Percentiles rank a stretch among this genome's conserved stretches.
These are phyloP conservation scores for Apium graveolens DNA, from an alignment of 129 eudicot genomes.

Conservation along the genomic window DNA sequence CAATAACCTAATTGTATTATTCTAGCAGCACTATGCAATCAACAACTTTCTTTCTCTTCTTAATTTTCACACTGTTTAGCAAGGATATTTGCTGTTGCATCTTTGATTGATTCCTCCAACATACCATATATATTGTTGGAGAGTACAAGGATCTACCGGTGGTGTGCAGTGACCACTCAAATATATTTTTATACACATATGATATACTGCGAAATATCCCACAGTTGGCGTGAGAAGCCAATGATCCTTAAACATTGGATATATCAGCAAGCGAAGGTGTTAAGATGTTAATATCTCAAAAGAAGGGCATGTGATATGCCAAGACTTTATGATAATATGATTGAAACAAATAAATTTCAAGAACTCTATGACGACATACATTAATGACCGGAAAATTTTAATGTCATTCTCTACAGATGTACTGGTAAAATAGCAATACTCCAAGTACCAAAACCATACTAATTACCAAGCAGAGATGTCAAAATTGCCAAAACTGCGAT, in stretches of 20 bases:
- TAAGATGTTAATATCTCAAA: too few species aligned
- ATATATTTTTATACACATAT: neutral
- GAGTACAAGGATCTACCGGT: neutral
- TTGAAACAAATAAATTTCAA: neutral
- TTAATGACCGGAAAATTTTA: neutral
- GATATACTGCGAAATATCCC: neutral
- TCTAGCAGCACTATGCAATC: neutral
- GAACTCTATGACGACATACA: neutral
- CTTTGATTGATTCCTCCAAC: neutral
- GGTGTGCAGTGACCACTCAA: neutral
- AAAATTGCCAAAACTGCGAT: constrained; percentile 83
- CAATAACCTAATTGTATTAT: too few species aligned
- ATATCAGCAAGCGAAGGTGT: neutral
- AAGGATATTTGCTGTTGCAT: neutral
- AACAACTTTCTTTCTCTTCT: neutral
- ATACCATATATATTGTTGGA: neutral
- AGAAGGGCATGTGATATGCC: neutral
- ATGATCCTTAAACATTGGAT: neutral
- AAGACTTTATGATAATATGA: neutral
- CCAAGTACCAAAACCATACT: constrained; percentile 10
- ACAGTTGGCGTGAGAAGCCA: neutral
- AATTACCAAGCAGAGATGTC: constrained; percentile 67
- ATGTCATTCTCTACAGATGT: neutral
- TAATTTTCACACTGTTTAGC: neutral
- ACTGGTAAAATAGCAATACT: neutral